A percentile compares a stretch with the other conserved stretches of the same genome.
Conservation (phyloP, 257 asterid genomes). For the Gentiana dahurica region DNA sequence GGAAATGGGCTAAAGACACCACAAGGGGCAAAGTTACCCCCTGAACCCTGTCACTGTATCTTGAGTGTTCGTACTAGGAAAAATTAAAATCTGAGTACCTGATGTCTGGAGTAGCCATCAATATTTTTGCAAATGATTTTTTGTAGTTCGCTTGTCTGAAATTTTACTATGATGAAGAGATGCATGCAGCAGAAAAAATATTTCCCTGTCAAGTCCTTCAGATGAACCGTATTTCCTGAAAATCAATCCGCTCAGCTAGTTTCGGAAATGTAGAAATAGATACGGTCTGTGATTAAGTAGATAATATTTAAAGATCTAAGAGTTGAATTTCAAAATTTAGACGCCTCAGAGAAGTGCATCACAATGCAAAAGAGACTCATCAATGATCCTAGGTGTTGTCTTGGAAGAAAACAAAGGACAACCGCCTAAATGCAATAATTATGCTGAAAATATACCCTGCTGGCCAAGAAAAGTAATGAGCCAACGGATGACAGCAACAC, state of each 20-base stretch:
- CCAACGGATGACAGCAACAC: too few relatives aligned
- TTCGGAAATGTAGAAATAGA: neutral
- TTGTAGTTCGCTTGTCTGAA: neutral
- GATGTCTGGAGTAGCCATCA: neutral
- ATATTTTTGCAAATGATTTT: neutral
- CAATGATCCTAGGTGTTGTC: too few relatives aligned
- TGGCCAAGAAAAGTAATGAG: too few relatives aligned
- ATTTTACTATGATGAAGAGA: neutral
- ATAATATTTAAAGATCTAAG: neutral
- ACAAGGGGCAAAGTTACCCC: constrained; percentile 86
- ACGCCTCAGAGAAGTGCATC: too few relatives aligned
- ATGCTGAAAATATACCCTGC: too few relatives aligned
- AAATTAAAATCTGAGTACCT: neutral
- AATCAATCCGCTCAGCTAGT: neutral
- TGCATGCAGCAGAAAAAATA: constrained; percentile 1
- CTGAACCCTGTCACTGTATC: constrained; percentile 68
- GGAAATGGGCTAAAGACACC: constrained; percentile 56
- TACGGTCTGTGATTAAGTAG: neutral
- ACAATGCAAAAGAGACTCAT: too few relatives aligned
- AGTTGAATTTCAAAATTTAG: too few relatives aligned
- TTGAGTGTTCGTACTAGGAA: constrained; percentile 4
- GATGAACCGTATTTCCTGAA: neutral
- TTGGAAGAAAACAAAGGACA: too few relatives aligned
- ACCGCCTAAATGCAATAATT: too few relatives aligned
- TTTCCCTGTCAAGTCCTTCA: neutral